Evolutionary conservation across 306 rosid genomes (phyloP).

Genomic region (Malus sieversii): DNA sequence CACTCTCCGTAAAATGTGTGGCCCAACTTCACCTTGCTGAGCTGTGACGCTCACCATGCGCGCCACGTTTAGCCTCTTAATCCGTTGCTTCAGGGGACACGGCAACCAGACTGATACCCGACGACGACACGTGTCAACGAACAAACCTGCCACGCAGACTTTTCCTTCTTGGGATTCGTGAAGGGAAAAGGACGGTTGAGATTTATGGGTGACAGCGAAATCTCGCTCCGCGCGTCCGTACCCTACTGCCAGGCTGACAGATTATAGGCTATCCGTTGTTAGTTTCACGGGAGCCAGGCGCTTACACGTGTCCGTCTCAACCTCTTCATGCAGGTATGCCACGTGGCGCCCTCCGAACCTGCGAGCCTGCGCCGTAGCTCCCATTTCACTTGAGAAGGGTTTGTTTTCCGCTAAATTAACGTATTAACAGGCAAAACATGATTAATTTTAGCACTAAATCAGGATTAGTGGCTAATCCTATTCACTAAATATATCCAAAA

Average conservation of each 20-base stretch:
- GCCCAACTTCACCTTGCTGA: neutral
- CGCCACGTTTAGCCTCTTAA: conserved; percentile 1
- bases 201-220: conserved; percentile 6
- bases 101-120: neutral
- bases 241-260: neutral
- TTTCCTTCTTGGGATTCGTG: neutral
- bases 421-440: neutral
- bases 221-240: conserved; percentile 8
- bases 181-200: conserved; percentile 7
- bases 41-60: neutral
- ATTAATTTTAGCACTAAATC: neutral
- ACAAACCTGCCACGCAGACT: neutral
- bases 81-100: neutral
- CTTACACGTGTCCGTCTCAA: neutral
- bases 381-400: neutral
- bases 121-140: neutral
- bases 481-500: neutral
- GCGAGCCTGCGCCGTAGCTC: neutral
- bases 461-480: neutral
- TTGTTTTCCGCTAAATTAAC: conserved; percentile 19
- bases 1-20: neutral
- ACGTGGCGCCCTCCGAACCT: conserved; percentile 6
- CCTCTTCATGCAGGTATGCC: neutral
- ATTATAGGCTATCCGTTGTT: neutral
- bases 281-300: no score